These are phyloP conservation scores for Asclepias syriaca DNA, from an alignment of 257 asterid genomes.

Conservation along the genomic window DNA sequence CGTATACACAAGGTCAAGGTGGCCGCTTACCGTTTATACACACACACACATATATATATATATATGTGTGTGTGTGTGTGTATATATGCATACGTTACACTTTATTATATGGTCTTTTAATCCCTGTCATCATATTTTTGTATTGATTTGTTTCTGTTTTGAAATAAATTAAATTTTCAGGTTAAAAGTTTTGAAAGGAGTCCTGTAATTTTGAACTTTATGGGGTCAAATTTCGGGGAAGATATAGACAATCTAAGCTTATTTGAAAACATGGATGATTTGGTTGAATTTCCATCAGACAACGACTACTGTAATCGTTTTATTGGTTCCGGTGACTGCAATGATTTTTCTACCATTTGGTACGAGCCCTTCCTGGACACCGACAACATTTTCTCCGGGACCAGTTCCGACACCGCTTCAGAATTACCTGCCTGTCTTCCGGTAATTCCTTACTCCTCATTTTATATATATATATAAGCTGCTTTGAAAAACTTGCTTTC, in stretches of 20 bases:
- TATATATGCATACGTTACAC: too few relatives aligned
- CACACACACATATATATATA: too few relatives aligned
- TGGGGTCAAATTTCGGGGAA: constrained; percentile 61
- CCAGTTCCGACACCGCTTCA: constrained; percentile 34
- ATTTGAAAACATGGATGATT: constrained; percentile 88
- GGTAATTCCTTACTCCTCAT: constrained; percentile 35
- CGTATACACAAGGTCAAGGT: constrained; percentile 1
- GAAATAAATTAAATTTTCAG: constrained; percentile 10
- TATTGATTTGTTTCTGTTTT: background rate
- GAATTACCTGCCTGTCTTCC: constrained; percentile 82
- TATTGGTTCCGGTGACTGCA: constrained; percentile 44
- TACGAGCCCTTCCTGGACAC: constrained; percentile 49
- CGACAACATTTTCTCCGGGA: constrained; percentile 46
- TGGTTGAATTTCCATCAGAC: constrained; percentile 79
- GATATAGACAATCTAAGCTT: constrained; percentile 78
- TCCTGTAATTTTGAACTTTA: constrained; percentile 18
- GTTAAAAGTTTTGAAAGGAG: constrained; percentile 7
- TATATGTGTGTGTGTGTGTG: too few relatives aligned
- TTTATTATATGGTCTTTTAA: background rate
- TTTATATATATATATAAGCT: too few relatives aligned
- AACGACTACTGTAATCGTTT: constrained; percentile 44
- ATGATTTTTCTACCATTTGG: constrained; percentile 67
- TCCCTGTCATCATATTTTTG: background rate
- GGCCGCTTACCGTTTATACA: background rate
- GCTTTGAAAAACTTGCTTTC: too few relatives aligned